Evolutionary conservation across 2,329 filamentous ascomycete genomes (phyloP), one percentile per base, ranked within the genome.

Genomic region (Torrubiella hemipterigena): DNA sequence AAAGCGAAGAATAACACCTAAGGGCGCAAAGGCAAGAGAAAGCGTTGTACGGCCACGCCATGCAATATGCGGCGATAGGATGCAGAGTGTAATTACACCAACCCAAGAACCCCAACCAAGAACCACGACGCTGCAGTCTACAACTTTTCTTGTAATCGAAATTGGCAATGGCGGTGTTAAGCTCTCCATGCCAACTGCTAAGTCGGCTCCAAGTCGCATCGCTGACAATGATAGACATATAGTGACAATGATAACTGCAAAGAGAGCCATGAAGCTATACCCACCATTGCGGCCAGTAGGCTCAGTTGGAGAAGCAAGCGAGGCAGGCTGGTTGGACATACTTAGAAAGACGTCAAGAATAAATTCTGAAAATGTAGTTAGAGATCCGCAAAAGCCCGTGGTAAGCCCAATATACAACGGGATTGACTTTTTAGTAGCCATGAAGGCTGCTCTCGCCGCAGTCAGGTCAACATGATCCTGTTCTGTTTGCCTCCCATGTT

Each of bases 311-410:
- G 24, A 15, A 26, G 12, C 8, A 10, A 16, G 24, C 8, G 12
- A 16, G 5, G n/a, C n/a, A n/a, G n/a, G 4, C 12, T 26, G 12
- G 24, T 26, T 26, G 8, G 24, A 26, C n/a, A 26, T 13, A 8
- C 13, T 16, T 16, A 26, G 17, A 16, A 26, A 26, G 9, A 16
- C 24, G 24, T 26, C 24, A 3, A 26, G 24, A 15, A 26, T 26
- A 26, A 26, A 26, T 4, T 26, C 24, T 16, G 24, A 26, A 13
- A 26, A 26, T 26, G 24, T 26, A n/a, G 24, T 26, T n/a, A 26
- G 4, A 13, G 24, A 26, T 13, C 24, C 24, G n/a, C 24, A 26
- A 7, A 26, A 16, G 13, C 24, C 12, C 8, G 24, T 26, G n/a
- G n/a, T 26, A 4, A 26, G 24, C n/a, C 24, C 24, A n/a, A 26